Evolutionary conservation across 106 monocot species (phyloP), one percentile per base, ranked within the genome.

Genomic region (Apostasia ramifera): DNA sequence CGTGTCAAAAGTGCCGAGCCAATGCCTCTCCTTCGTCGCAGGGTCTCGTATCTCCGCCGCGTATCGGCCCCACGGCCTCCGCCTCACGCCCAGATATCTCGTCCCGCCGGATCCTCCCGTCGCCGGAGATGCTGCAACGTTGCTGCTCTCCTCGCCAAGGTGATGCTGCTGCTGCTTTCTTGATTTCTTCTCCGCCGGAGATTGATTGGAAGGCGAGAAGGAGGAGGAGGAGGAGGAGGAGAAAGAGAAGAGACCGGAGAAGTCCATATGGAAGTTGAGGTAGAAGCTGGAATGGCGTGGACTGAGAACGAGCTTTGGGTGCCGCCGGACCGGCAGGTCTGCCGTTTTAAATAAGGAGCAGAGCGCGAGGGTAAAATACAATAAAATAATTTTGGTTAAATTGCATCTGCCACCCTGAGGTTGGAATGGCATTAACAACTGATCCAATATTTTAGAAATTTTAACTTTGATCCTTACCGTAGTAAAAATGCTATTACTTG

Each of bases 1-100:
- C 1, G 90, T 90, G 76, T 90, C 90, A 55, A 90, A 90, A 0
- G 90, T 90, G 13, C 90, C 90, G 8, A 90, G 83, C 90, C 90
- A 90, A 73, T 90, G 90, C 26, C 90, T 55, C 59, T 86, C 90
- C 51, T 90, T 90, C 6, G 90, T 90, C 9, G 83, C 78, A 44
- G 86, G 86, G 72, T 90, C 76, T 3, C 90, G 77, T 57, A 90
- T 90, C 76, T 90, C 90, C 13, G 86, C 90, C 59, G 85, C 83
- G 68, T 90, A 90, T 7, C 90, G 68, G 47, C 90, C 90, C 90
- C 90, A 90, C 6, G 90, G 90, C 57, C 90, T 69, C 3, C 90
- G 80, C 2, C 90, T 66, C 57, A 90, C 85, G 1, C 90, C 90
- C 0, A 90, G 70, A 75, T 83, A 87, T 65, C 73, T 48, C 44